Conservation (phyloP, 768 basidiomycete genomes). For the Naganishia onofrii region DNA sequence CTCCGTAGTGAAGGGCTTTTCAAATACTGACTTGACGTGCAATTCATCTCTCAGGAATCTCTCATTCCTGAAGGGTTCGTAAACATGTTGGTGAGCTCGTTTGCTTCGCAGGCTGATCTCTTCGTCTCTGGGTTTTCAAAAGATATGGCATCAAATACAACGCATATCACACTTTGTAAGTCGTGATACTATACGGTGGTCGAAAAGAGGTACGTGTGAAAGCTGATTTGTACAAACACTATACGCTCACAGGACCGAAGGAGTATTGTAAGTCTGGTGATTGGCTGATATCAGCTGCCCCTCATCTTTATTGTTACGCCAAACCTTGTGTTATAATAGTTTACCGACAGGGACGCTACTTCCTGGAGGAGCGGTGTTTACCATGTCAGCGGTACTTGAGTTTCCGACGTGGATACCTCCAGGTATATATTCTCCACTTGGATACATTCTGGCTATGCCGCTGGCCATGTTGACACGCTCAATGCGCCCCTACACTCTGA, state of each 20-base stretch:
- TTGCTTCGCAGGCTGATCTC: too few relatives aligned
- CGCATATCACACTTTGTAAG: conserved; percentile 34
- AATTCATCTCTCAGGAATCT: conserved; percentile 4
- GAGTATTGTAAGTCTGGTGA: conserved; percentile 28
- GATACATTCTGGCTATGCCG: too few relatives aligned
- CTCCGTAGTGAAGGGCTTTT: too few relatives aligned
- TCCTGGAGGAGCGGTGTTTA: conserved; percentile 32
- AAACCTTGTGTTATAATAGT: neutral
- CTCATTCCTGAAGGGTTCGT: conserved; percentile 33
- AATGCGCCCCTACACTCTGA: neutral
- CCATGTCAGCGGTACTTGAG: conserved; percentile 31
- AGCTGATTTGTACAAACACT: too few relatives aligned
- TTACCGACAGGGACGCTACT: conserved; percentile 31
- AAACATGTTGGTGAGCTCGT: neutral
- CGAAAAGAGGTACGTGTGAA: too few relatives aligned
- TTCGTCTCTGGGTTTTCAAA: neutral
- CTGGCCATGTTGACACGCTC: too few relatives aligned
- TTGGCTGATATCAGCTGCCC: neutral
- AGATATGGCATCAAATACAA: conserved; percentile 35
- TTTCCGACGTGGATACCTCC: conserved; percentile 34
- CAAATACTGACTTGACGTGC: too few relatives aligned
- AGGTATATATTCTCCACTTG: too few relatives aligned
- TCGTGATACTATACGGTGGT: too few relatives aligned
- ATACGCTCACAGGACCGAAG: conserved; percentile 22
- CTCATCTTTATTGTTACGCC: too few relatives aligned